These are phyloP conservation scores for Hanseniaspora nectarophila DNA, from an alignment of 805 yeast genomes.

Conservation along the genomic window DNA sequence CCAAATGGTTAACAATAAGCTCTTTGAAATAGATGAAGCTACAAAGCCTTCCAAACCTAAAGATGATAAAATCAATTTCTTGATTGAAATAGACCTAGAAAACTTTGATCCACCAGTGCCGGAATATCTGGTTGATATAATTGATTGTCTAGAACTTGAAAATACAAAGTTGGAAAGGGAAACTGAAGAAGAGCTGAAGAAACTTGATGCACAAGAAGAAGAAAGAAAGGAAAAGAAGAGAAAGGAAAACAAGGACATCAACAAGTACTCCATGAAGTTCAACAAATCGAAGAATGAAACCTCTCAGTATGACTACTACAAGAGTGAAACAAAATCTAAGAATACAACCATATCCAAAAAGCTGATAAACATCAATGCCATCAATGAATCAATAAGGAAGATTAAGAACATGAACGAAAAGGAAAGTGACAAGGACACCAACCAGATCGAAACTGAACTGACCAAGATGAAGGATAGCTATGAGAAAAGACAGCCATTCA, in stretches of 20 bases:
- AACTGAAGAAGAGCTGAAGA: neutral
- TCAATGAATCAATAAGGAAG: constrained; percentile 30
- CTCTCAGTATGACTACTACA: constrained; percentile 32
- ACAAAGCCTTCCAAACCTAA: no score
- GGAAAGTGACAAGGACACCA: neutral
- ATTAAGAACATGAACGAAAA: constrained; percentile 17
- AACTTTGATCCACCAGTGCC: constrained; percentile 13
- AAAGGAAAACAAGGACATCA: constrained; percentile 7
- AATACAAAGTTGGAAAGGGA: neutral
- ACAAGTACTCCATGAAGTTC: constrained; percentile 9
- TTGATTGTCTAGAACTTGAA: constrained; percentile 1
- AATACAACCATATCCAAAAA: constrained; percentile 15
- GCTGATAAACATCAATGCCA: constrained; percentile 23
- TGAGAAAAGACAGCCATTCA: constrained; percentile 3
- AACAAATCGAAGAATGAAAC: constrained; percentile 20
- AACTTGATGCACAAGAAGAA: constrained; percentile 2
- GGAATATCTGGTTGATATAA: constrained; percentile 5
- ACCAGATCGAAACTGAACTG: neutral
- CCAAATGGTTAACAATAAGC: neutral
- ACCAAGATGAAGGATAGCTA: constrained; percentile 3
- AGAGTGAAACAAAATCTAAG: constrained; percentile 19
- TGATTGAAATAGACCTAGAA: constrained; percentile 14
- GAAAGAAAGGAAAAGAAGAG: neutral
- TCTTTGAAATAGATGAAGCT: neutral
- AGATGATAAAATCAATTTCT: neutral